Evolutionary conservation across 2,329 filamentous ascomycete genomes (phyloP).

Genomic region (Cercospora nicotianae): DNA sequence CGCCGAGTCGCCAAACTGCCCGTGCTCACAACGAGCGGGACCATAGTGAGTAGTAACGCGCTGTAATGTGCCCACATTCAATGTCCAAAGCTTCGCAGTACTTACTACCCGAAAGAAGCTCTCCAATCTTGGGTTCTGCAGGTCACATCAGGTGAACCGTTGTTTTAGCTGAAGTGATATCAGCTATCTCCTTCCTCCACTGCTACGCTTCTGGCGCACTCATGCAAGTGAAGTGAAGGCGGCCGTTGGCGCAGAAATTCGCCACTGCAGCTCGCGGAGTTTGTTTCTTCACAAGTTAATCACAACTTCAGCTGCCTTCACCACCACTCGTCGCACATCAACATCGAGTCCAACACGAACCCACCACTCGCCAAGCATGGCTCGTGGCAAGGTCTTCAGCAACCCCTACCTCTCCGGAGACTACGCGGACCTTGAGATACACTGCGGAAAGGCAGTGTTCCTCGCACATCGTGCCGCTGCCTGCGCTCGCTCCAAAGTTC

Average conservation of each 20-base stretch:
- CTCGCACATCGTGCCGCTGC: constrained; percentile 20
- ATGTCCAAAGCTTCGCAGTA: no score
- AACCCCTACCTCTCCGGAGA: constrained; percentile 2
- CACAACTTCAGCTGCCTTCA: not conserved
- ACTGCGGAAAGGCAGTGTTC: constrained; percentile 17
- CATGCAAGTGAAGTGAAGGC: not conserved
- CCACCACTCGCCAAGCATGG: not conserved
- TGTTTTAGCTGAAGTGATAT: not conserved
- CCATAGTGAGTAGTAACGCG: no score
- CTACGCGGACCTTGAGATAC: constrained; percentile 25
- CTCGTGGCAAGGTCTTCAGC: not conserved
- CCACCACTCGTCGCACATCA: not conserved
- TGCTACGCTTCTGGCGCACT: not conserved
- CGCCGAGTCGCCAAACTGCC: no score
- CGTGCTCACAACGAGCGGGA: no score
- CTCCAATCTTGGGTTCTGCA: no score
- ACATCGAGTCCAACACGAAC: not conserved
- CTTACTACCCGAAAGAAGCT: no score
- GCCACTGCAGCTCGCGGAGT: not conserved
- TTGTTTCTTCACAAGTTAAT: not conserved
- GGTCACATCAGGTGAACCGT: no score
- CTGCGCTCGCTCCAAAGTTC: constrained; percentile 18
- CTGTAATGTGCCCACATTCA: no score
- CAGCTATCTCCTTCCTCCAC: not conserved
- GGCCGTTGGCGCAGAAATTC: not conserved